Conservation (phyloP, 1,284 basidiomycete species). For the Amylostereum chailletii region DNA sequence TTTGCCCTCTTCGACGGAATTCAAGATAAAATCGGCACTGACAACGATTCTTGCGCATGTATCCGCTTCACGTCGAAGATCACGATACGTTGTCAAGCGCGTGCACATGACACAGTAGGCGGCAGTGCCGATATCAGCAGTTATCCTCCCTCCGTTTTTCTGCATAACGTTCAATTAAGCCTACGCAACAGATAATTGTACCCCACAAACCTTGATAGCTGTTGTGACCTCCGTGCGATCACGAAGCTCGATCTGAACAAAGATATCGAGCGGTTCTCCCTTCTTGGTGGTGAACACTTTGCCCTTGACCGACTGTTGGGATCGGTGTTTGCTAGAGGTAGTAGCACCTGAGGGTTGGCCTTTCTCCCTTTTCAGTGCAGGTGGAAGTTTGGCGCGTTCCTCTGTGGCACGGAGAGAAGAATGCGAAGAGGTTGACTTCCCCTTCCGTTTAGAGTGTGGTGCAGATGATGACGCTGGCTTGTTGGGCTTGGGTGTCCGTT, state of each 20-base stretch:
- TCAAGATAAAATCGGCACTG: conserved; percentile 42
- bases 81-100: conserved; percentile 38
- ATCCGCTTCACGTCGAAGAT: conserved; percentile 30
- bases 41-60: conserved; percentile 32
- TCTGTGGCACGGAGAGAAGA: too few species aligned
- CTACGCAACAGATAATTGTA: background rate
- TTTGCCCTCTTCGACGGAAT: conserved; percentile 36
- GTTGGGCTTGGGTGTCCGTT: too few species aligned
- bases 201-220: conserved; percentile 41
- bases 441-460: too few species aligned
- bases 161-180: conserved; percentile 18
- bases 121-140: conserved; percentile 38
- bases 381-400: too few species aligned
- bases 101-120: conserved; percentile 49
- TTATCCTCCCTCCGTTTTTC: conserved; percentile 57
- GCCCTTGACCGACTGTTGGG: background rate
- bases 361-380: too few species aligned
- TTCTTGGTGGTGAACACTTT: background rate
- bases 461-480: too few species aligned
- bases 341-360: too few species aligned
- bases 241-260: conserved; percentile 47
- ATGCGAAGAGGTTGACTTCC: too few species aligned
- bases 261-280: conserved; percentile 33
- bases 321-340: too few species aligned
- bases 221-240: conserved; percentile 36